A percentile compares a stretch with the other conserved stretches of the same genome.
phyloP scores from a whole-genome alignment of 2,329 filamentous ascomycete species.

The Xylariaceae sp. region DNA sequence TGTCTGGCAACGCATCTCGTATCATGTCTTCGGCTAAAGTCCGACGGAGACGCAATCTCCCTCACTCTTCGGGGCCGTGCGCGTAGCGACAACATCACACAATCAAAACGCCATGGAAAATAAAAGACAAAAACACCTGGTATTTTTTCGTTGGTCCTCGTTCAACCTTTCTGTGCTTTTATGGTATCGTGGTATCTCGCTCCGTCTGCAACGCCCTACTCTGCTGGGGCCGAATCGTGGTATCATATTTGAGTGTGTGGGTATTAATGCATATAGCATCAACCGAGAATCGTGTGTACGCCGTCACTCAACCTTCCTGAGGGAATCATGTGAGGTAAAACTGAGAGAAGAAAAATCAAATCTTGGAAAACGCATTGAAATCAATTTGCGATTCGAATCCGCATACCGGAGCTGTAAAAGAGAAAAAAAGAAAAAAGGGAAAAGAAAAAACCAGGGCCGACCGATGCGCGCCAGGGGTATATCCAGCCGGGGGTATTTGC shows the following conservation, averaged over 20 bases:
- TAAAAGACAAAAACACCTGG: constrained; percentile 21
- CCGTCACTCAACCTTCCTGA: constrained; percentile 22
- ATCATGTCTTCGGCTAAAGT: constrained; percentile 3
- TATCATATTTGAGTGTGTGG: constrained; percentile 32
- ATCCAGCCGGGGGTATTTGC: constrained; percentile 57
- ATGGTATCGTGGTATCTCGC: constrained; percentile 29
- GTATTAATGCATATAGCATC: constrained; percentile 31
- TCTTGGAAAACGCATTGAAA: constrained; percentile 22
- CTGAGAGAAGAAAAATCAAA: neutral
- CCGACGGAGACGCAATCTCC: constrained; percentile 1
- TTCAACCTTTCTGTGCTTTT: constrained; percentile 32
- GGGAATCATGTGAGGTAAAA: constrained; percentile 22
- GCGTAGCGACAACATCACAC: constrained; percentile 4
- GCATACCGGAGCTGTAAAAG: constrained; percentile 16
- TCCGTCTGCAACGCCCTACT: constrained; percentile 33
- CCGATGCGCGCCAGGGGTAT: constrained; percentile 57
- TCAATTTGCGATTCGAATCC: constrained; percentile 1
- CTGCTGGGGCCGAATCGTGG: constrained; percentile 31
- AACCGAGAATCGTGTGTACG: constrained; percentile 28
- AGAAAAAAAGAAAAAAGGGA: constrained; percentile 17
- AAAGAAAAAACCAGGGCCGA: constrained; percentile 36
- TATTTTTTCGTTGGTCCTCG: constrained; percentile 26
- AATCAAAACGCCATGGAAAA: constrained; percentile 14
- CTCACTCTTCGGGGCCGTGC: constrained; percentile 1
- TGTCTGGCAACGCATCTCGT: neutral